Conservation (phyloP, 768 basidiomycete genomes). For the Leccinellum rugosiceps region DNA sequence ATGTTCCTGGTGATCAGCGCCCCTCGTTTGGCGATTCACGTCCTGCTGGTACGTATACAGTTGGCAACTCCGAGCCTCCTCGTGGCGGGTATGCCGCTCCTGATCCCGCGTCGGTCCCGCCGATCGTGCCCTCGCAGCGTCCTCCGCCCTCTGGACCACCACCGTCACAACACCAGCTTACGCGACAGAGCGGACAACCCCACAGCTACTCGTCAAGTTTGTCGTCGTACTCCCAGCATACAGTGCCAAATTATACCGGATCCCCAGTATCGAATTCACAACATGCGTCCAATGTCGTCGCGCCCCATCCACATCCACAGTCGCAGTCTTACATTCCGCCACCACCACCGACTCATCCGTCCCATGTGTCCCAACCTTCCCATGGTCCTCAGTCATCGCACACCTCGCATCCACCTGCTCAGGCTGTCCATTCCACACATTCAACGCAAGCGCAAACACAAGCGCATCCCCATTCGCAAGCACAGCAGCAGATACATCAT, state of each 20-base stretch:
- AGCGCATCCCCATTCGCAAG: constrained; percentile 24
- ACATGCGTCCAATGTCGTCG: constrained; percentile 6
- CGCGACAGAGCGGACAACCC: constrained; percentile 18
- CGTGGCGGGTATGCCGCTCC: constrained; percentile 13
- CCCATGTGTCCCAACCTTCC: constrained; percentile 13
- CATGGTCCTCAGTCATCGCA: constrained; percentile 15
- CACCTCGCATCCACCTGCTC: constrained; percentile 17
- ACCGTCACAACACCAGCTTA: constrained; percentile 16
- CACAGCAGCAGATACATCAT: constrained; percentile 27
- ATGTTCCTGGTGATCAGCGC: constrained; percentile 16
- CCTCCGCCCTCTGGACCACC: constrained; percentile 9
- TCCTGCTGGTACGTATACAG: constrained; percentile 14
- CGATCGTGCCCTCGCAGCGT: constrained; percentile 19
- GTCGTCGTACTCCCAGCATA: constrained; percentile 16
- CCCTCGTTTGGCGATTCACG: constrained; percentile 24
- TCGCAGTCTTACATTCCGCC: constrained; percentile 27
- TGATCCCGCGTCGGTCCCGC: constrained; percentile 14
- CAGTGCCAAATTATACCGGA: constrained; percentile 9
- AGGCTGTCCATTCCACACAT: constrained; percentile 14
- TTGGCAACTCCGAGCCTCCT: constrained; percentile 8
- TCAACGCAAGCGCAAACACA: constrained; percentile 21
- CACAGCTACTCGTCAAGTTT: constrained; percentile 17
- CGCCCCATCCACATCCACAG: constrained; percentile 20
- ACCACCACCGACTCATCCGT: constrained; percentile 10
- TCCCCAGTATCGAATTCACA: constrained; percentile 20